A percentile compares a stretch with the other conserved stretches of the same genome.
Evolutionary conservation across 2,329 filamentous ascomycete genomes (phyloP).

Genomic region (Neonectria punicea): DNA sequence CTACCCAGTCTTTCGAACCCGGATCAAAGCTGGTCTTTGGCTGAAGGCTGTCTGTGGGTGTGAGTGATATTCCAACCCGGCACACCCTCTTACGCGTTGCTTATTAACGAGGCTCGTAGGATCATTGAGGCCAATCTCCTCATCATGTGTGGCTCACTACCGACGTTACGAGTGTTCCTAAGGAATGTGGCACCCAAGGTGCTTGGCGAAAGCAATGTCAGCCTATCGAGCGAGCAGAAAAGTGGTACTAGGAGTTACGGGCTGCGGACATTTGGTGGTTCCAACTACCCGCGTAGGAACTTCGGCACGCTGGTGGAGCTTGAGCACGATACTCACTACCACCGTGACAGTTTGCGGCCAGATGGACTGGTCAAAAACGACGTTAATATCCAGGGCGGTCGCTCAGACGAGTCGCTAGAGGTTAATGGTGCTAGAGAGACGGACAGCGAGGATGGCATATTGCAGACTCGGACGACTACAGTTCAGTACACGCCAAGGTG

Average conservation of each 20-base stretch:
- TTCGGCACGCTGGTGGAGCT: constrained; percentile 25
- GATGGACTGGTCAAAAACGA: constrained; percentile 5
- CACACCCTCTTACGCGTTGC: not conserved
- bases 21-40: constrained; percentile 42
- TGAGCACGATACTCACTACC: constrained; percentile 12
- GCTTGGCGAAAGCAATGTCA: constrained; percentile 26
- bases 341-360: constrained; percentile 1
- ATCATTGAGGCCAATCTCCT: constrained; percentile 52
- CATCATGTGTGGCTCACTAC: constrained; percentile 51
- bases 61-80: not conserved
- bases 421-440: not conserved
- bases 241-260: not conserved
- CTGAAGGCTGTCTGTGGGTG: constrained; percentile 38
- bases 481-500: not conserved
- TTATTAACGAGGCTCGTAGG: not conserved
- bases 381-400: not conserved
- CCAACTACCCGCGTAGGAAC: constrained; percentile 11
- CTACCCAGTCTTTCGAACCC: constrained; percentile 30
- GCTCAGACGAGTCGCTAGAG: not conserved
- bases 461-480: constrained; percentile 11
- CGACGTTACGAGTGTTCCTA: constrained; percentile 50
- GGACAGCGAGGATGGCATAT: constrained; percentile 11
- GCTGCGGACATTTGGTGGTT: constrained; percentile 17
- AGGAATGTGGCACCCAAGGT: constrained; percentile 44
- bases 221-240: constrained; percentile 1